phyloP scores from a whole-genome alignment of 2,329 filamentous ascomycete genomes.

The Pseudogymnoascus destructans region DNA sequence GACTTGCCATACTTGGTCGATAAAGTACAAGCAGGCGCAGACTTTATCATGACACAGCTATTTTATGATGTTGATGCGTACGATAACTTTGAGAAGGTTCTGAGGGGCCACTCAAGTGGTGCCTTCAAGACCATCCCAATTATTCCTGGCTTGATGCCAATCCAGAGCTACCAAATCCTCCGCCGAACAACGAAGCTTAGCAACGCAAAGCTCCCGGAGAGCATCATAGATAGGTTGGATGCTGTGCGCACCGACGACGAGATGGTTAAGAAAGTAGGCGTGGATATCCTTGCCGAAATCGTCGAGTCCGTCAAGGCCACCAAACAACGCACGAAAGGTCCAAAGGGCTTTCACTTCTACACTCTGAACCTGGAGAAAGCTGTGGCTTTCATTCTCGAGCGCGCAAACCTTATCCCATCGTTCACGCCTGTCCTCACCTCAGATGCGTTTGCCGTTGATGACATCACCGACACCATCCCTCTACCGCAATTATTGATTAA shows the following conservation, averaged over 20 bases:
- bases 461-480: slow-evolving; percentile 32
- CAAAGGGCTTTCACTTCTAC: slow-evolving; percentile 89
- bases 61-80: slow-evolving; percentile 89
- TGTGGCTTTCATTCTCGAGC: slow-evolving; percentile 82
- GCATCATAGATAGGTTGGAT: slow-evolving; percentile 57
- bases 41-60: slow-evolving; percentile 97
- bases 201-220: slow-evolving; percentile 66
- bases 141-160: slow-evolving; percentile 91
- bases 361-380: slow-evolving; percentile 94
- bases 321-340: slow-evolving; percentile 42
- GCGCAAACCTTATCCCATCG: slow-evolving; percentile 66
- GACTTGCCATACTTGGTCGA: slow-evolving; percentile 84
- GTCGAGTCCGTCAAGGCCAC: slow-evolving; percentile 62
- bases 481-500: slow-evolving; percentile 36
- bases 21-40: slow-evolving; percentile 80
- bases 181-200: slow-evolving; percentile 88
- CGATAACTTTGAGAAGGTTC: slow-evolving; percentile 58
- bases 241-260: slow-evolving; percentile 68
- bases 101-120: slow-evolving; percentile 72
- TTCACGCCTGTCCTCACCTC: slow-evolving; percentile 29
- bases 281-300: slow-evolving; percentile 74
- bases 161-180: slow-evolving; percentile 94
- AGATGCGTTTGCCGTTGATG: slow-evolving; percentile 31
- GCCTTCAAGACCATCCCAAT: slow-evolving; percentile 78
- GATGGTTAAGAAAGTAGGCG: slow-evolving; percentile 64